Evolutionary conservation across 805 yeast species (phyloP).

Genomic region (Metschnikowia aberdeeniae): DNA sequence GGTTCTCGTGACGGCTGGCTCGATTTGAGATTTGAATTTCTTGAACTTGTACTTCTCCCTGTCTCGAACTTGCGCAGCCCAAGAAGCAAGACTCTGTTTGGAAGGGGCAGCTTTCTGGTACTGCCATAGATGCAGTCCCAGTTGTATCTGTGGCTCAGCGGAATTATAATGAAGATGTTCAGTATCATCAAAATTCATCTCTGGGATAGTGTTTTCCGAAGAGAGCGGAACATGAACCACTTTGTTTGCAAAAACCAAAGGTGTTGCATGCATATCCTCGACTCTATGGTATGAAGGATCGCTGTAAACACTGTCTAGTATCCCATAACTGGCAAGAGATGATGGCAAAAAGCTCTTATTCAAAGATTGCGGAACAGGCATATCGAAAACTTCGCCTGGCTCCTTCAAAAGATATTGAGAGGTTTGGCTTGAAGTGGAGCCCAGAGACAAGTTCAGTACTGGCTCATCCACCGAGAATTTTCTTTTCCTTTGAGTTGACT

Average conservation of each 20-base stretch:
- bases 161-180: not conserved
- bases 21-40: conserved; percentile 48
- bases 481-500: conserved; percentile 10
- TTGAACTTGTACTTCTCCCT: conserved; percentile 12
- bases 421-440: conserved; percentile 8
- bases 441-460: not conserved
- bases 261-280: conserved; percentile 48
- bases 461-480: not conserved
- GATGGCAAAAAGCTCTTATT: conserved; percentile 14
- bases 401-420: conserved; percentile 6
- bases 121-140: conserved; percentile 33
- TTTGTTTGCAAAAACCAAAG: conserved; percentile 66
- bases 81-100: conserved; percentile 30
- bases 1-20: conserved; percentile 40
- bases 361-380: conserved; percentile 18
- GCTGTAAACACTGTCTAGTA: conserved; percentile 49
- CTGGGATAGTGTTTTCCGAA: conserved; percentile 22
- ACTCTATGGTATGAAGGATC: conserved; percentile 62
- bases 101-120: conserved; percentile 50
- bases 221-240: conserved; percentile 43
- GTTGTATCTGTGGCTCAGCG: not conserved
- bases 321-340: conserved; percentile 41
- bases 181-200: not conserved
- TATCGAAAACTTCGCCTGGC: conserved; percentile 19
- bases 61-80: conserved; percentile 23